A percentile compares a stretch with the other conserved stretches of the same genome.
Conservation (phyloP, 2,329 filamentous ascomycete species). For the Curvularia sp. region DNA sequence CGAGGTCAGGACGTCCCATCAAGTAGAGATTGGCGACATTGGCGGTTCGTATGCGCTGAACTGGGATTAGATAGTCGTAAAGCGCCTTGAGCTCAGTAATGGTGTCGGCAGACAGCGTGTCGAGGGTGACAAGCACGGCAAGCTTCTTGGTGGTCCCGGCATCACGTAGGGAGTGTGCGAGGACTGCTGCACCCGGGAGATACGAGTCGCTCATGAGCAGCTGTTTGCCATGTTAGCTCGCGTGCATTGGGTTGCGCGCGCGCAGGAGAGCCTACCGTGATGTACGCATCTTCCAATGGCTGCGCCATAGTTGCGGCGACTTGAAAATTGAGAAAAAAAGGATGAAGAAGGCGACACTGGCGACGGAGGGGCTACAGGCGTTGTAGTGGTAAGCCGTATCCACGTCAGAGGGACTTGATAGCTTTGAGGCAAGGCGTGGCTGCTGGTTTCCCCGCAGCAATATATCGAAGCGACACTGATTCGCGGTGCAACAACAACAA, state of each 20-base stretch:
- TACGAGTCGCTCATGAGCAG: slow-evolving; percentile 92
- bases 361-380: slow-evolving; percentile 2
- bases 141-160: slow-evolving; percentile 85
- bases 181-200: slow-evolving; percentile 89
- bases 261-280: slow-evolving; percentile 60
- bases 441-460: slow-evolving; percentile 38
- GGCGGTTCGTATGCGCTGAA: slow-evolving; percentile 78
- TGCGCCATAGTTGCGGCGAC: slow-evolving; percentile 39
- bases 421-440: slow-evolving; percentile 23
- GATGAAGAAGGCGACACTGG: slow-evolving; percentile 6
- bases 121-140: slow-evolving; percentile 81
- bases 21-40: slow-evolving; percentile 83
- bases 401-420: slow-evolving; percentile 8
- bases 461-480: slow-evolving; percentile 34
- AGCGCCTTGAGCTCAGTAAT: slow-evolving; percentile 80
- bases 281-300: slow-evolving; percentile 66
- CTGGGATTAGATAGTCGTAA: slow-evolving; percentile 88
- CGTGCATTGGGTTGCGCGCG: slow-evolving; percentile 20
- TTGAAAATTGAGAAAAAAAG: slow-evolving; percentile 2
- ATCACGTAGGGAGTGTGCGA: slow-evolving; percentile 94
- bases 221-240: slow-evolving; percentile 58
- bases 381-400: background rate
- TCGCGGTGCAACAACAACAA: slow-evolving; percentile 26
- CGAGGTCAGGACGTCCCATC: slow-evolving; percentile 89
- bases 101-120: slow-evolving; percentile 76